These are phyloP conservation scores for Fomitiporia mediterranea DNA, from an alignment of 1,284 basidiomycete genomes.

Conservation along the genomic window DNA sequence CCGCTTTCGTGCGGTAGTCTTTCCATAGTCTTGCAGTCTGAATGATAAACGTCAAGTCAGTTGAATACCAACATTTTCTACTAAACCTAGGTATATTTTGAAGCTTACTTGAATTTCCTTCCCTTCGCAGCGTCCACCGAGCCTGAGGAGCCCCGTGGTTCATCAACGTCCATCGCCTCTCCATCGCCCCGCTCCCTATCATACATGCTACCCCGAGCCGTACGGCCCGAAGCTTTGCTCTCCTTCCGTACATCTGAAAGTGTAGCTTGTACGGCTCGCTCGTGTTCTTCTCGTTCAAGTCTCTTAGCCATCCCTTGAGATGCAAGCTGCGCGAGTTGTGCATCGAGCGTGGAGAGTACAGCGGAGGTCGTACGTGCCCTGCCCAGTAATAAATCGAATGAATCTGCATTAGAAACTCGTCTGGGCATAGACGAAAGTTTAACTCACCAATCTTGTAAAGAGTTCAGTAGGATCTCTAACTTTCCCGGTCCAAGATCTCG, in stretches of 20 bases:
- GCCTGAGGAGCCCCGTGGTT: constrained; percentile 24
- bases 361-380: constrained; percentile 74
- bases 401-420: neutral
- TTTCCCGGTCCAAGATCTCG: constrained; percentile 75
- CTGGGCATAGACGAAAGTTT: neutral
- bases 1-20: constrained; percentile 16
- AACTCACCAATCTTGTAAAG: constrained; percentile 69
- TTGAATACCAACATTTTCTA: too few species aligned
- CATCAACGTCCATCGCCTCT: constrained; percentile 48
- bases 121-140: neutral
- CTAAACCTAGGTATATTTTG: too few species aligned
- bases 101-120: constrained; percentile 15
- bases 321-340: constrained; percentile 46
- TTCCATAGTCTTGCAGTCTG: neutral
- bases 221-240: constrained; percentile 25
- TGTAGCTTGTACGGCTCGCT: constrained; percentile 39
- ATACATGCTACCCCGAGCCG: constrained; percentile 30
- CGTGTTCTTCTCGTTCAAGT: constrained; percentile 41
- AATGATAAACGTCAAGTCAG: neutral
- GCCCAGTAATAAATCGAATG: constrained; percentile 4
- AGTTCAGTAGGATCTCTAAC: constrained; percentile 53
- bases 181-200: constrained; percentile 24
- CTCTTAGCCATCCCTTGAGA: constrained; percentile 33
- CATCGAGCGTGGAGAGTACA: constrained; percentile 51
- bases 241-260: constrained; percentile 50